These are phyloP conservation scores for Clarireedia sp. DNA, from an alignment of 2,329 filamentous ascomycete species.

Conservation along the genomic window DNA sequence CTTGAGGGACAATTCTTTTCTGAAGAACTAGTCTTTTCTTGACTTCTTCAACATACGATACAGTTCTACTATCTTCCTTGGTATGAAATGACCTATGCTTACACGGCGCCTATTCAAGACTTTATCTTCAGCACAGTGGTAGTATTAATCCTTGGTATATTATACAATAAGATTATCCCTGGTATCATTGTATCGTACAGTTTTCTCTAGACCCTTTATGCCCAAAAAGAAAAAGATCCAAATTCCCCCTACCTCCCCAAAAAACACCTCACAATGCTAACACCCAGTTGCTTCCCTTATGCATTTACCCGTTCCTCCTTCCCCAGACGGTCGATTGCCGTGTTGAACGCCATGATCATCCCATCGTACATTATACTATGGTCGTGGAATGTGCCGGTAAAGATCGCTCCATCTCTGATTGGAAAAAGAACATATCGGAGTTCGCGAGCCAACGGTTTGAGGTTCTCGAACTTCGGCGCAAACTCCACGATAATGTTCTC, in stretches of 20 bases:
- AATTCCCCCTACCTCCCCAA: background rate
- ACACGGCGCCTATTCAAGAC: background rate
- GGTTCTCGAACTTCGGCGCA: constrained; percentile 20
- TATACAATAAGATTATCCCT: background rate
- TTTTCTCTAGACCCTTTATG: background rate
- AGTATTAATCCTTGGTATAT: background rate
- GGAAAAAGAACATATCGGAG: constrained; percentile 17
- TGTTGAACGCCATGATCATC: background rate
- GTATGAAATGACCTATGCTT: background rate
- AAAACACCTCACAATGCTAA: constrained; percentile 8
- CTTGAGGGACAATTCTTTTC: too few species aligned
- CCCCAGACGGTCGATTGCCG: constrained; percentile 9
- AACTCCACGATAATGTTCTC: constrained; percentile 23
- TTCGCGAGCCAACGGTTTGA: constrained; percentile 16
- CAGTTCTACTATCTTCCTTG: background rate
- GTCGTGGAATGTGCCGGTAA: constrained; percentile 16
- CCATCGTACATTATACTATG: background rate
- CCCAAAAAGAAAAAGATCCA: constrained; percentile 1
- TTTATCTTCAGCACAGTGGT: background rate
- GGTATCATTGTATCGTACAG: background rate
- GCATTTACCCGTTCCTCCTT: constrained; percentile 9
- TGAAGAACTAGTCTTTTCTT: too few species aligned
- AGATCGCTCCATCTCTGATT: constrained; percentile 19
- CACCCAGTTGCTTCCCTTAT: constrained; percentile 2
- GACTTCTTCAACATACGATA: background rate